These are phyloP conservation scores for Nakazawaea sp. DNA, from an alignment of 805 yeast species.

Conservation along the genomic window DNA sequence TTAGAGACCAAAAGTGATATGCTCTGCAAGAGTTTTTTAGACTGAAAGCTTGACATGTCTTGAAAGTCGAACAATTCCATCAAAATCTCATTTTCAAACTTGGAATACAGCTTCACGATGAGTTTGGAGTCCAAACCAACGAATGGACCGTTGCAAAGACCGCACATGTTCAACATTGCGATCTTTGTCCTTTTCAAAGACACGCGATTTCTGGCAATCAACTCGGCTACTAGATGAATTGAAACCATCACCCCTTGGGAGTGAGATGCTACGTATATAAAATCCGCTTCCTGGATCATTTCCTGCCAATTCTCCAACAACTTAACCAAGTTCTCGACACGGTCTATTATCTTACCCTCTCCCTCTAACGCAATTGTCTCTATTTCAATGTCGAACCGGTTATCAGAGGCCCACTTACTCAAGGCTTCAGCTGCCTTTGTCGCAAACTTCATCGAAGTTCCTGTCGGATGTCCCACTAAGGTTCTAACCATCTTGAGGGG, in stretches of 20 bases:
- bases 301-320: conserved; percentile 63
- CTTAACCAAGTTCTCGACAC: conserved; percentile 68
- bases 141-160: conserved; percentile 86
- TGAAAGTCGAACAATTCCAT: conserved; percentile 86
- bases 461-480: conserved; percentile 87
- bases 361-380: conserved; percentile 88
- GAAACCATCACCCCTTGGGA: conserved; percentile 94
- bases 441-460: conserved; percentile 78
- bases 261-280: conserved; percentile 79
- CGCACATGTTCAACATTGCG: conserved; percentile 89
- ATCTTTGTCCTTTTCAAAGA: conserved; percentile 31
- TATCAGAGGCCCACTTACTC: conserved; percentile 48
- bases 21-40: conserved; percentile 61
- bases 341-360: conserved; percentile 80
- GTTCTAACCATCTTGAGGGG: conserved; percentile 82
- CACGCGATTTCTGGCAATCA: conserved; percentile 4
- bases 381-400: conserved; percentile 38
- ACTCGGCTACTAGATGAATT: conserved; percentile 50
- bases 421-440: conserved; percentile 73
- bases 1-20: conserved; percentile 57
- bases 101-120: conserved; percentile 75
- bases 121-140: conserved; percentile 79
- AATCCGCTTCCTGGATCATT: conserved; percentile 58
- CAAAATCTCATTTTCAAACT: conserved; percentile 80
- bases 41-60: conserved; percentile 62